Evolutionary conservation across 169 alveolate genomes (phyloP).

Genomic region (Theileria parva): DNA sequence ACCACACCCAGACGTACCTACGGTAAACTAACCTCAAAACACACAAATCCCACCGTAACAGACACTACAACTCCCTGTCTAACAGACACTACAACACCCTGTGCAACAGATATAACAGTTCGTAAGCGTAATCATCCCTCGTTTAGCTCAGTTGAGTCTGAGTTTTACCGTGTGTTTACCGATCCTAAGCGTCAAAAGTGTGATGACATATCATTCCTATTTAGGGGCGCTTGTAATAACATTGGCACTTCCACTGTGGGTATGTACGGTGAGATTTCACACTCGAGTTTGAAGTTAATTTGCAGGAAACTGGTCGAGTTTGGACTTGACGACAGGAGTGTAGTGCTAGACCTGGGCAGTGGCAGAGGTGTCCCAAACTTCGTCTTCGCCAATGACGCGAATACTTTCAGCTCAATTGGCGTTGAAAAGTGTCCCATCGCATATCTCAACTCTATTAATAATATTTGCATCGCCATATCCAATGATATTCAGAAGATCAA

Average conservation of each 20-base stretch:
- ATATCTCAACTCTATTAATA: conserved; percentile 38
- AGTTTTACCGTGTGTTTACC: conserved; percentile 4
- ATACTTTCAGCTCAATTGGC: conserved; percentile 70
- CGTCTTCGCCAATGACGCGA: conserved; percentile 60
- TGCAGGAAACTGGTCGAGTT: conserved; percentile 71
- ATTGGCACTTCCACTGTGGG: conserved; percentile 82
- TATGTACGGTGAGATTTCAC: conserved; percentile 84
- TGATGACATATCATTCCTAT: conserved; percentile 35
- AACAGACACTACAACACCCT: no score
- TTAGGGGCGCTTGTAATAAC: conserved; percentile 32
- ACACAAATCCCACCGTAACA: no score
- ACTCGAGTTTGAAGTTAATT: conserved; percentile 65
- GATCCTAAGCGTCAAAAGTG: background rate
- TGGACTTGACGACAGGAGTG: conserved; percentile 79
- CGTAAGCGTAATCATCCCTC: no score
- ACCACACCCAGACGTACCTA: no score
- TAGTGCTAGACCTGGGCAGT: conserved; percentile 81
- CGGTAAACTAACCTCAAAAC: no score
- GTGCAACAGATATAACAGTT: no score
- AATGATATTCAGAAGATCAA: conserved; percentile 3
- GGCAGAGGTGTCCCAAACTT: conserved; percentile 85
- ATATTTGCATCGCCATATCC: background rate
- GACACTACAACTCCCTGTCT: no score
- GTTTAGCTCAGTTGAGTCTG: background rate
- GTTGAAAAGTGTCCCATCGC: conserved; percentile 64